Conservation (phyloP, 192 early-diverging fungal genomes). For the Funneliformis mosseae region DNA sequence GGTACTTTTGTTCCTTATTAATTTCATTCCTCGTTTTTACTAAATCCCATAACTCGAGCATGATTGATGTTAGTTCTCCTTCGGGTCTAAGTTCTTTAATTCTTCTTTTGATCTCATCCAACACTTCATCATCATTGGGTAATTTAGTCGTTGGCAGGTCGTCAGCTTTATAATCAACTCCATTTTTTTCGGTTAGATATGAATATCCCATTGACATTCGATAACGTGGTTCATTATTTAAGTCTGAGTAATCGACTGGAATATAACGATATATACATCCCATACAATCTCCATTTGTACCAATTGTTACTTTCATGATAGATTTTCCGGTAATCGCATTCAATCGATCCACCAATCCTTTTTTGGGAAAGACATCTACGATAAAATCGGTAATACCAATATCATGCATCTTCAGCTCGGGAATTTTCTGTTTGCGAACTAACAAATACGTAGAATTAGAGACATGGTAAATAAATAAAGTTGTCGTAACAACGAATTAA, state of each 20-base stretch:
- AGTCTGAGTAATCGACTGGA: not conserved
- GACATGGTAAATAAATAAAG: not conserved
- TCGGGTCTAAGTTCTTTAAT: not conserved
- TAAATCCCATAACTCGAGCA: not conserved
- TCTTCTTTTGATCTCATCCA: not conserved
- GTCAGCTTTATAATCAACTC: not conserved
- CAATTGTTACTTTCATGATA: not conserved
- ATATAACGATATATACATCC: not conserved
- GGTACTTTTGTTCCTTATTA: not conserved
- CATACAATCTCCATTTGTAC: not conserved
- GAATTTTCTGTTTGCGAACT: slow-evolving; percentile 23
- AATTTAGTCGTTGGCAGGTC: not conserved
- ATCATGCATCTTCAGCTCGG: not conserved
- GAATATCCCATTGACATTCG: not conserved
- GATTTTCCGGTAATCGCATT: not conserved
- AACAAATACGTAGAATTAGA: not conserved
- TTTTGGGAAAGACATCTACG: not conserved
- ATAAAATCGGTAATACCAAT: not conserved
- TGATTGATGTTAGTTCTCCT: not conserved
- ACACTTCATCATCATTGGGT: not conserved
- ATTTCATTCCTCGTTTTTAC: not conserved
- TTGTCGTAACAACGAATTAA: not conserved
- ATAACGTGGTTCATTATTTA: not conserved
- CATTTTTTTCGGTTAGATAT: not conserved
- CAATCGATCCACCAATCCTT: not conserved